Evolutionary conservation across 2,329 filamentous ascomycete species (phyloP).

Genomic region (Penicillium glabrum): DNA sequence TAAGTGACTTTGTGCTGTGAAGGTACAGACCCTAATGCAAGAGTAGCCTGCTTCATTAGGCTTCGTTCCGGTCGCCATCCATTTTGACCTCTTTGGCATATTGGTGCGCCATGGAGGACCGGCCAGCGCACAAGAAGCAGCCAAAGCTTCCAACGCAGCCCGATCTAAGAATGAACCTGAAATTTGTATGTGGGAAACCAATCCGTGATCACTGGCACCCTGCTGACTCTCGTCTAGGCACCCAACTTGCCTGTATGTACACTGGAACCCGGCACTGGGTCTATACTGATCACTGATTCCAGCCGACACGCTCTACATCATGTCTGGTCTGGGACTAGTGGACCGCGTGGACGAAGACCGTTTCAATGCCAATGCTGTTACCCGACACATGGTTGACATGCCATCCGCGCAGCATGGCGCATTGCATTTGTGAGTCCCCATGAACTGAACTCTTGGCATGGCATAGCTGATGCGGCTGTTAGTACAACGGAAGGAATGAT

Average conservation of each 20-base stretch:
- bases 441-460: background rate
- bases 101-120: conserved; percentile 26
- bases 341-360: conserved; percentile 32
- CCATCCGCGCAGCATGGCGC: conserved; percentile 38
- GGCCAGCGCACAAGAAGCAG: conserved; percentile 29
- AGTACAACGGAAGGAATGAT: conserved; percentile 37
- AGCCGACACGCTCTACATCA: conserved; percentile 40
- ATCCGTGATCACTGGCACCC: background rate
- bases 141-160: conserved; percentile 20
- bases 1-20: conserved; percentile 11
- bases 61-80: conserved; percentile 38
- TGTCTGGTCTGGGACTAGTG: conserved; percentile 37
- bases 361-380: conserved; percentile 35
- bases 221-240: conserved; percentile 5
- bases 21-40: background rate
- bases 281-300: conserved; percentile 4
- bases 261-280: background rate
- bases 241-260: conserved; percentile 14
- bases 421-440: conserved; percentile 35
- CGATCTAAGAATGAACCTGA: conserved; percentile 14
- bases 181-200: conserved; percentile 20
- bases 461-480: no score
- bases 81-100: conserved; percentile 35
- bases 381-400: conserved; percentile 34
- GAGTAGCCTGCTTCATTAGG: conserved; percentile 35